Evolutionary conservation across 1,284 basidiomycete genomes (phyloP), one percentile per base, ranked within the genome.

Genomic region (Apiotrichum sp.): DNA sequence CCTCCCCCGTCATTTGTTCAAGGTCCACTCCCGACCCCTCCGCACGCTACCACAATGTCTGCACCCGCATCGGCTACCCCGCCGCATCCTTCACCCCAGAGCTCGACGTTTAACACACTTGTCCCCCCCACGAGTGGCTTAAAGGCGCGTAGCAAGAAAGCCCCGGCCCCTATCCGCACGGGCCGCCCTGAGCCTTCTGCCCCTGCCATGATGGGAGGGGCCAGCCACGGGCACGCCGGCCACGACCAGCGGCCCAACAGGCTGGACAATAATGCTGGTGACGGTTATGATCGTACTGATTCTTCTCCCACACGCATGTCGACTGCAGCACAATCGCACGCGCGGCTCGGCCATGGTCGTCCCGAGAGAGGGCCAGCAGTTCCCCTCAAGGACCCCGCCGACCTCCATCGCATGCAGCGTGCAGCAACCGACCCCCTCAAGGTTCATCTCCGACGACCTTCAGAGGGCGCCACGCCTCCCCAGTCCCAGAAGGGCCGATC

Each of bases 361-460:
- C 53, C 52, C 14, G 47, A 48, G 3, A 45, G 8, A 45, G 7
- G 33, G 16, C 47, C 47, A 10, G 63, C 65, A 62, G 53, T 70
- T 2, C 64, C 68, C 2, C 58, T 68, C 53, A 70, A 67, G 47
- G 45, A 49, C 29, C 33, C 50, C 16, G 11, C 36, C 44, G 52
- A 53, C 14, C 43, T 29, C 44, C 41, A 42, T 40, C n/a, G 22
- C 36, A 56, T 42, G 42, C 45, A 35, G 45, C 46, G 36, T 43
- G 16, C 34, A 22, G 39, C 44, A 34, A 53, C 52, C 8, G 46
- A 47, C 40, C 54, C 46, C 33, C 22, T 39, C 50, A 48, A 48
- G 33, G 45, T 14, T 3, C 38, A 39, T 11, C 36, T 33, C 7
- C 47, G 47, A 9, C 35, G 31, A 4, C 47, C 13, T 36, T 11